These are phyloP conservation scores for Daldinia loculata DNA, from an alignment of 495 filamentous ascomycete genomes.

Conservation along the genomic window DNA sequence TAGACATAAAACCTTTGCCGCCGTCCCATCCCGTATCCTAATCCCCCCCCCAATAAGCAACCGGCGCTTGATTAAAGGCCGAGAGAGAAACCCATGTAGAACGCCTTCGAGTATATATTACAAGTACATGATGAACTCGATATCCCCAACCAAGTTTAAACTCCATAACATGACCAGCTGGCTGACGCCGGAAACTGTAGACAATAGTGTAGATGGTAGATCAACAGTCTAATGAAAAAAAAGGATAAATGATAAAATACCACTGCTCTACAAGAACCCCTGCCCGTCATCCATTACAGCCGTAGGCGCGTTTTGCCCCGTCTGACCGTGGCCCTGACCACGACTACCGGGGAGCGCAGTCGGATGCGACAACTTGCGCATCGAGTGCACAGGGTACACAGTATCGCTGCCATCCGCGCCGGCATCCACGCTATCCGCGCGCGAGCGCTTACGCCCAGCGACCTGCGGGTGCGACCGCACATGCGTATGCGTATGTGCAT, in stretches of 20 bases:
- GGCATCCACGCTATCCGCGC: constrained; percentile 37
- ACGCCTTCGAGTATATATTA: constrained; percentile 8
- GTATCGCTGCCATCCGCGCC: constrained; percentile 26
- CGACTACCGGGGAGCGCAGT: background rate
- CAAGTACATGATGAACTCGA: constrained; percentile 1
- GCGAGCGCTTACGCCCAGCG: constrained; percentile 38
- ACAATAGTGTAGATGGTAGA: constrained; percentile 5
- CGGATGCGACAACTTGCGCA: constrained; percentile 44
- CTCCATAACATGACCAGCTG: background rate
- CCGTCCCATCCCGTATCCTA: background rate
- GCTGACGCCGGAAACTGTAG: background rate
- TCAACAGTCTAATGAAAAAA: background rate
- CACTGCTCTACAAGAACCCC: constrained; percentile 10
- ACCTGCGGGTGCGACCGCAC: constrained; percentile 15
- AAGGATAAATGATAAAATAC: too few species aligned
- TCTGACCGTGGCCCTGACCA: background rate
- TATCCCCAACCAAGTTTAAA: background rate
- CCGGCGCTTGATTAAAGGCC: constrained; percentile 29
- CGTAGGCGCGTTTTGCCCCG: constrained; percentile 31
- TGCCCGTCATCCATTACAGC: constrained; percentile 42
- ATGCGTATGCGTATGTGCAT: background rate
- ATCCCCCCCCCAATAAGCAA: constrained; percentile 1
- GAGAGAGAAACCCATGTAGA: constrained; percentile 9
- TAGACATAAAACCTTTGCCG: background rate
- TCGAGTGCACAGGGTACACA: constrained; percentile 39